Percentiles rank a stretch among this genome's conserved stretches.
Evolutionary conservation across 768 basidiomycete species (phyloP).

Genomic region (Favolaschia claudopus): DNA sequence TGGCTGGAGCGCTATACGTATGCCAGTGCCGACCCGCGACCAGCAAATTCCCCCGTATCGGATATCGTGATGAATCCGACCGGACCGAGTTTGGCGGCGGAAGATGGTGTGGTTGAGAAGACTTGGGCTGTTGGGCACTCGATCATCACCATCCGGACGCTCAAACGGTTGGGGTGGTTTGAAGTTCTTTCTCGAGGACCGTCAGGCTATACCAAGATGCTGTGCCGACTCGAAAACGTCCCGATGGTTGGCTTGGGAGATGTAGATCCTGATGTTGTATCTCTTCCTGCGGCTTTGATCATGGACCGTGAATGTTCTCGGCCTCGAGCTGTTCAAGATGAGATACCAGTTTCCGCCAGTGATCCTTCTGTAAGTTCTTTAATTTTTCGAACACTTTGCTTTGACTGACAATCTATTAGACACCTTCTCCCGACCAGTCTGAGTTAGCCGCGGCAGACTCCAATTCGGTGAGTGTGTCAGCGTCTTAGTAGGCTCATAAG

Average conservation of each 20-base stretch:
- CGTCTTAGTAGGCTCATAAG: no score
- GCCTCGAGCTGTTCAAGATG: slow-evolving; percentile 34
- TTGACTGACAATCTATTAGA: no score
- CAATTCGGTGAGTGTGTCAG: not conserved
- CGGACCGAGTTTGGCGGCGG: slow-evolving; percentile 36
- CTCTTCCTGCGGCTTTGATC: slow-evolving; percentile 75
- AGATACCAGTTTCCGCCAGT: not conserved
- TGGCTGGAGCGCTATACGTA: slow-evolving; percentile 97
- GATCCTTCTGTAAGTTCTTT: slow-evolving; percentile 8
- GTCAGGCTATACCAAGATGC: slow-evolving; percentile 86
- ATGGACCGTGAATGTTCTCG: slow-evolving; percentile 64
- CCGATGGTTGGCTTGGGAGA: slow-evolving; percentile 87
- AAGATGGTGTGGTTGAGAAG: slow-evolving; percentile 63
- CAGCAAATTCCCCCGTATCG: slow-evolving; percentile 78
- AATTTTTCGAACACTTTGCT: not conserved
- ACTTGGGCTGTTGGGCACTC: slow-evolving; percentile 89
- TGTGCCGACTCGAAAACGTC: slow-evolving; percentile 89
- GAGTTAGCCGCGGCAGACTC: no score
- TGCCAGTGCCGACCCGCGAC: slow-evolving; percentile 91
- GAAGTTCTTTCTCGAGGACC: slow-evolving; percentile 86
- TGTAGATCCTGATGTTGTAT: slow-evolving; percentile 79
- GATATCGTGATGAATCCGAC: slow-evolving; percentile 78
- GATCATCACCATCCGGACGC: slow-evolving; percentile 80
- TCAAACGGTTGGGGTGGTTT: slow-evolving; percentile 84
- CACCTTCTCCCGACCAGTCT: no score